Conservation (phyloP, 2,329 filamentous ascomycete genomes). For the Verticillium nubilum region DNA sequence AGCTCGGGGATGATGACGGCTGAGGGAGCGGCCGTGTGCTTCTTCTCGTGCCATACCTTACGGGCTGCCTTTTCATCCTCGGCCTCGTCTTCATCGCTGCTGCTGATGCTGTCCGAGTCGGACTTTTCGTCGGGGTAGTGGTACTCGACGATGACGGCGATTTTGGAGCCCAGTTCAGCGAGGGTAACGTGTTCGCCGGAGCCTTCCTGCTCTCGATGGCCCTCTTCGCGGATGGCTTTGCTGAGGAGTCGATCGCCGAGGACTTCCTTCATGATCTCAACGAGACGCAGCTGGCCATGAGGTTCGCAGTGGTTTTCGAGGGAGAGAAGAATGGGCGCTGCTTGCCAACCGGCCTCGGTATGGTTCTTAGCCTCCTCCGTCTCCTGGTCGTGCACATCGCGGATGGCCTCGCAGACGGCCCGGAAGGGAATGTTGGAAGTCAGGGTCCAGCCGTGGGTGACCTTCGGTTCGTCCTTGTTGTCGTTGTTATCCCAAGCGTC, state of each 20-base stretch:
- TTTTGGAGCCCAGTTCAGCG: conserved; percentile 54
- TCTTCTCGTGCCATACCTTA: conserved; percentile 43
- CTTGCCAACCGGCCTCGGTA: conserved; percentile 30
- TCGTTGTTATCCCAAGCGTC: conserved; percentile 66
- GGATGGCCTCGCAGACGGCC: conserved; percentile 59
- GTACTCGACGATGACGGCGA: conserved; percentile 64
- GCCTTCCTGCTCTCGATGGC: conserved; percentile 47
- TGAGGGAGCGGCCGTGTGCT: conserved; percentile 41
- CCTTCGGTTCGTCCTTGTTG: conserved; percentile 58
- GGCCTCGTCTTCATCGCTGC: conserved; percentile 27
- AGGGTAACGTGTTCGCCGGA: conserved; percentile 49
- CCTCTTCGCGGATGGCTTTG: conserved; percentile 50
- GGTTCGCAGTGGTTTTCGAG: conserved; percentile 62
- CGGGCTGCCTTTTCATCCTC: conserved; percentile 40
- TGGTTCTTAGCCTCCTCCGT: conserved; percentile 29
- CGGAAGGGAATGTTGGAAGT: conserved; percentile 63
- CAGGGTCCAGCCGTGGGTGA: conserved; percentile 65
- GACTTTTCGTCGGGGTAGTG: conserved; percentile 49
- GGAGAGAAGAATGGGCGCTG: conserved; percentile 57
- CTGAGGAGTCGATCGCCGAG: conserved; percentile 56
- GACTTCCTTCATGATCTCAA: conserved; percentile 60
- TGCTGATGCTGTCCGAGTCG: conserved; percentile 22
- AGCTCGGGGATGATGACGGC: conserved; percentile 58
- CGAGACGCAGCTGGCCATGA: conserved; percentile 55
- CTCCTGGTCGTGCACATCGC: conserved; percentile 56